Evolutionary conservation across 2,329 filamentous ascomycete genomes (phyloP).

Genomic region (Phialocephala sp.): DNA sequence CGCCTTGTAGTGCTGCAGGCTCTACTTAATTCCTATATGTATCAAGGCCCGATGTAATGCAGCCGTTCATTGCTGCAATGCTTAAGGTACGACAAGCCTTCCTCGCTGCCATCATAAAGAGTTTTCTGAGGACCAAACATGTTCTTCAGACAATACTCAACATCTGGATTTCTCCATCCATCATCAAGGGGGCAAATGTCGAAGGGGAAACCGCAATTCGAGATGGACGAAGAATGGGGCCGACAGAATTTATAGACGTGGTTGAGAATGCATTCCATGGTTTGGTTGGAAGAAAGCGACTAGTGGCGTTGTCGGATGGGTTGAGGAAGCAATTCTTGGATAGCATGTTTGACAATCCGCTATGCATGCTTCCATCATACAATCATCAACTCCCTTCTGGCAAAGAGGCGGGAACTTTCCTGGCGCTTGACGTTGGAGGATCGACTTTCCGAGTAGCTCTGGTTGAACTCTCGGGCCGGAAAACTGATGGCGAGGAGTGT

Average conservation of each 20-base stretch:
- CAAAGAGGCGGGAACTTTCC: slow-evolving; percentile 61
- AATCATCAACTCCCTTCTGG: slow-evolving; percentile 68
- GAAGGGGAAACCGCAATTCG: slow-evolving; percentile 18
- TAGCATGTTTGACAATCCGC: slow-evolving; percentile 56
- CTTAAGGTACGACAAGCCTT: slow-evolving; percentile 60
- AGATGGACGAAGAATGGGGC: slow-evolving; percentile 34
- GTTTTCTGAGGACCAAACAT: slow-evolving; percentile 63
- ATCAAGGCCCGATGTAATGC: slow-evolving; percentile 45
- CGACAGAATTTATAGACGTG: slow-evolving; percentile 58
- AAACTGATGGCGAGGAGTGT: slow-evolving; percentile 49
- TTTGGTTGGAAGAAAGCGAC: slow-evolving; percentile 51
- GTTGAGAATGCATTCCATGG: slow-evolving; percentile 58
- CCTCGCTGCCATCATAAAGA: slow-evolving; percentile 60
- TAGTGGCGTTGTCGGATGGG: slow-evolving; percentile 51
- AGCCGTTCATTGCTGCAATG: slow-evolving; percentile 62
- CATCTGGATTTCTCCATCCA: slow-evolving; percentile 55
- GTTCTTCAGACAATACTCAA: slow-evolving; percentile 62
- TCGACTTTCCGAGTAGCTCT: slow-evolving; percentile 70
- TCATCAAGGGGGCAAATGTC: slow-evolving; percentile 33
- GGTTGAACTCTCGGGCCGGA: slow-evolving; percentile 61
- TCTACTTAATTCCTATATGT: slow-evolving; percentile 38
- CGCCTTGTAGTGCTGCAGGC: slow-evolving; percentile 32
- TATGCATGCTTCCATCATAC: slow-evolving; percentile 71
- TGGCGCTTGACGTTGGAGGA: slow-evolving; percentile 72
- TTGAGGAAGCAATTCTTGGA: slow-evolving; percentile 62